Conservation (phyloP, 208 protist genomes). For the Phytomonas sp. region DNA sequence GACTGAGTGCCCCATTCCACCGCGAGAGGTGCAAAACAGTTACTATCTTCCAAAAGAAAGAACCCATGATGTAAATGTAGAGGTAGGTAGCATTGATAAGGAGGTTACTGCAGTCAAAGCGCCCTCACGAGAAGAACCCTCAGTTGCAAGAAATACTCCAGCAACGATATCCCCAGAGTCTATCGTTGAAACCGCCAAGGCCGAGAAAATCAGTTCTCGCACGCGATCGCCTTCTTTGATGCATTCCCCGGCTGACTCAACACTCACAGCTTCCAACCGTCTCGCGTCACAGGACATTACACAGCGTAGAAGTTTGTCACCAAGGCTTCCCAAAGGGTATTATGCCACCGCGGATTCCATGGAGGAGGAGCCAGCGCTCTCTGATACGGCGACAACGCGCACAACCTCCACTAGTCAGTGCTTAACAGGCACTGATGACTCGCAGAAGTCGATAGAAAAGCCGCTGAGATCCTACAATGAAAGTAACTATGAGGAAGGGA, state of each 20-base stretch:
- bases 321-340: neutral
- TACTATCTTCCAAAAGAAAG: neutral
- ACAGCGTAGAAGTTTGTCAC: neutral
- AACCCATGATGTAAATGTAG: neutral
- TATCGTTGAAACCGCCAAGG: neutral
- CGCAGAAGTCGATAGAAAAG: neutral
- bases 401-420: slow-evolving; percentile 38
- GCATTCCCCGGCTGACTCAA: neutral
- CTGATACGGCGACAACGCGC: slow-evolving; percentile 53
- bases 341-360: slow-evolving; percentile 4
- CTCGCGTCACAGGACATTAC: neutral
- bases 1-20: neutral
- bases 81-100: neutral
- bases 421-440: neutral
- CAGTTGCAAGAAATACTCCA: neutral
- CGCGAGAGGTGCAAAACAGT: neutral
- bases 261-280: neutral
- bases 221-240: neutral
- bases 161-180: neutral
- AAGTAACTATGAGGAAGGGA: neutral
- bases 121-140: neutral
- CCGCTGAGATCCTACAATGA: neutral
- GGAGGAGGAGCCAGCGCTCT: slow-evolving; percentile 30
- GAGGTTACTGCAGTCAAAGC: neutral
- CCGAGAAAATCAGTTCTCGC: neutral